Evolutionary conservation across 164 flowering plant species (phyloP).

Genomic region (Saururus chinensis): DNA sequence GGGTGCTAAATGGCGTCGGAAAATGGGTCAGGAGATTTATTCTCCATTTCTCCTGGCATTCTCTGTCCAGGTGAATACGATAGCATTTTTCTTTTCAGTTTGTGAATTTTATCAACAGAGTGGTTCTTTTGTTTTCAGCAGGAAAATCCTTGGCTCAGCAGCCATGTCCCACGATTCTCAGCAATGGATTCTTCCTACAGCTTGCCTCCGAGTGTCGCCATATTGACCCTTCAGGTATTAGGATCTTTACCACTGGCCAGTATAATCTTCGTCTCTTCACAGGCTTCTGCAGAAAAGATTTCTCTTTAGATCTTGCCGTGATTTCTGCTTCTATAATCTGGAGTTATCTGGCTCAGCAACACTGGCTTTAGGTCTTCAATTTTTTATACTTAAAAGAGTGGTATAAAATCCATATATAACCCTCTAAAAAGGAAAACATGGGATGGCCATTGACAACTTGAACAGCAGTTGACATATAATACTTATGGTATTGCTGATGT

Average conservation of each 20-base stretch:
- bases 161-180: slow-evolving; percentile 46
- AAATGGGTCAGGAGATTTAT: slow-evolving; percentile 86
- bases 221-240: slow-evolving; percentile 75
- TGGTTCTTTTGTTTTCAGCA: slow-evolving; percentile 35
- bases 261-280: neutral
- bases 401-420: neutral
- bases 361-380: neutral
- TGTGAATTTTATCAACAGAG: neutral
- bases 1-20: slow-evolving; percentile 98
- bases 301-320: neutral
- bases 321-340: neutral
- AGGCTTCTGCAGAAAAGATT: neutral
- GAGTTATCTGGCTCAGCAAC: neutral
- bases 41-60: slow-evolving; percentile 95
- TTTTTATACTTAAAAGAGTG: too few species aligned
- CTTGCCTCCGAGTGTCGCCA: slow-evolving; percentile 68
- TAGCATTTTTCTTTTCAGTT: neutral
- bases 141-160: slow-evolving; percentile 36
- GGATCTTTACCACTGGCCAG: neutral
- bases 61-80: slow-evolving; percentile 55
- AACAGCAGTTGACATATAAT: too few species aligned
- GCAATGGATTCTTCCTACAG: slow-evolving; percentile 57
- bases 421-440: neutral
- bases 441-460: neutral
- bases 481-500: neutral